These are phyloP conservation scores for Melaleuca quinquenervia DNA, from an alignment of 345 rosid genomes.

Conservation along the genomic window DNA sequence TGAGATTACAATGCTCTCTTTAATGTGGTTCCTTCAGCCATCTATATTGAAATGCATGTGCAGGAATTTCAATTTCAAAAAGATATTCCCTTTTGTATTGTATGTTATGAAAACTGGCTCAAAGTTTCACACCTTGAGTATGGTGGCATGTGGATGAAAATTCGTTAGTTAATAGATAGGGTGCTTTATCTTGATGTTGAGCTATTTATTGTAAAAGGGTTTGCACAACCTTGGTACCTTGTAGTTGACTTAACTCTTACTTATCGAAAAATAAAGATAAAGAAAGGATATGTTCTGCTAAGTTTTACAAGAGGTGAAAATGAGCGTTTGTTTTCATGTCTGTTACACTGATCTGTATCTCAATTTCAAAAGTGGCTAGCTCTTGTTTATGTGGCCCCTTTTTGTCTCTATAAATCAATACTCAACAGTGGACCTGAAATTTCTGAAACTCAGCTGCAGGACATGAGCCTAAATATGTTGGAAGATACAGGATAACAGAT, in stretches of 20 bases:
- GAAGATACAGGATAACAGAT: conserved; percentile 81
- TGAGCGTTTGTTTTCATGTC: neutral
- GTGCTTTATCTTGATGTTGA: neutral
- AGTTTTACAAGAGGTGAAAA: neutral
- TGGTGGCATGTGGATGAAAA: neutral
- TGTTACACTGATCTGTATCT: neutral
- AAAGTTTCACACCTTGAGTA: neutral
- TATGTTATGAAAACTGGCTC: neutral
- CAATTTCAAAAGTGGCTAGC: neutral
- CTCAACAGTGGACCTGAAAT: neutral
- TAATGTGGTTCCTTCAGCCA: neutral
- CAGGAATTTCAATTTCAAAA: neutral
- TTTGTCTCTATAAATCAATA: neutral
- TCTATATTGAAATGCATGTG: neutral
- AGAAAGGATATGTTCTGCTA: neutral
- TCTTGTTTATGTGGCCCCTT: neutral
- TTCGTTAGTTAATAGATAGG: neutral
- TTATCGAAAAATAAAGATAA: neutral
- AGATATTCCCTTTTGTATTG: neutral
- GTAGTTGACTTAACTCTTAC: neutral
- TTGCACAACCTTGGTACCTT: neutral
- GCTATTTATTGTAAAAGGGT: neutral
- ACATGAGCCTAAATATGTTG: conserved; percentile 52
- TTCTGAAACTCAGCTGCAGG: conserved; percentile 23
- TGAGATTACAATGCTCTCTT: neutral